Conservation (phyloP, 2,329 filamentous ascomycete species). For the Cladophialophora psammophila region DNA sequence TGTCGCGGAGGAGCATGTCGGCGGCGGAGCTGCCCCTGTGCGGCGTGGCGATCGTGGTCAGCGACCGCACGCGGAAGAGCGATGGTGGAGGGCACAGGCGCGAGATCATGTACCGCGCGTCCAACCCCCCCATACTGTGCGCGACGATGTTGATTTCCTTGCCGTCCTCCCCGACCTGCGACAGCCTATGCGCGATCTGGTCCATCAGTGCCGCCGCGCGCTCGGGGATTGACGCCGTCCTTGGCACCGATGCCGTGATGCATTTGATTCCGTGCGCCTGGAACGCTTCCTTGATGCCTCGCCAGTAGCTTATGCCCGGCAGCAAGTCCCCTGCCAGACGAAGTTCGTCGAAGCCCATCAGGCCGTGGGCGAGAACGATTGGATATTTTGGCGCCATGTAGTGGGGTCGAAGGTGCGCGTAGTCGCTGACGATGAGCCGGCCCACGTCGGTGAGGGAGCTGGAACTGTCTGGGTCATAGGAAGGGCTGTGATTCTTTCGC, state of each 20-base stretch:
- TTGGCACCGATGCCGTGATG: slow-evolving; percentile 66
- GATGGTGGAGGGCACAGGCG: slow-evolving; percentile 57
- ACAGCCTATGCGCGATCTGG: slow-evolving; percentile 61
- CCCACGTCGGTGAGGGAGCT: slow-evolving; percentile 51
- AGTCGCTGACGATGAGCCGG: slow-evolving; percentile 66
- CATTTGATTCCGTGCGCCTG: slow-evolving; percentile 64
- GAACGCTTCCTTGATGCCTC: slow-evolving; percentile 67
- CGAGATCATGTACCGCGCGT: slow-evolving; percentile 70
- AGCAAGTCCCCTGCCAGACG: slow-evolving; percentile 59
- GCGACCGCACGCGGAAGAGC: slow-evolving; percentile 76
- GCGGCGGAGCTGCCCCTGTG: slow-evolving; percentile 66
- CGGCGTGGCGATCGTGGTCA: slow-evolving; percentile 69
- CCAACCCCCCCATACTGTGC: slow-evolving; percentile 66
- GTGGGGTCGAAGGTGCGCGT: slow-evolving; percentile 63
- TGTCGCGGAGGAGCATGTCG: slow-evolving; percentile 66
- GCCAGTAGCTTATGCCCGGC: slow-evolving; percentile 69
- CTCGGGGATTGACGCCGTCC: slow-evolving; percentile 66
- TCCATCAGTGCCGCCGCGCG: slow-evolving; percentile 62
- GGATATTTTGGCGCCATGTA: slow-evolving; percentile 67
- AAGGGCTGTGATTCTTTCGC: slow-evolving; percentile 7
- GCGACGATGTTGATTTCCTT: slow-evolving; percentile 71
- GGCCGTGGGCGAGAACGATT: slow-evolving; percentile 69
- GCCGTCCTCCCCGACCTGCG: slow-evolving; percentile 45
- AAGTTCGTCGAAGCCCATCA: slow-evolving; percentile 70
- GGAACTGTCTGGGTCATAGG: slow-evolving; percentile 23